phyloP scores from a whole-genome alignment of 1,139 yeast genomes.

The Insectozyma bohioensis region DNA sequence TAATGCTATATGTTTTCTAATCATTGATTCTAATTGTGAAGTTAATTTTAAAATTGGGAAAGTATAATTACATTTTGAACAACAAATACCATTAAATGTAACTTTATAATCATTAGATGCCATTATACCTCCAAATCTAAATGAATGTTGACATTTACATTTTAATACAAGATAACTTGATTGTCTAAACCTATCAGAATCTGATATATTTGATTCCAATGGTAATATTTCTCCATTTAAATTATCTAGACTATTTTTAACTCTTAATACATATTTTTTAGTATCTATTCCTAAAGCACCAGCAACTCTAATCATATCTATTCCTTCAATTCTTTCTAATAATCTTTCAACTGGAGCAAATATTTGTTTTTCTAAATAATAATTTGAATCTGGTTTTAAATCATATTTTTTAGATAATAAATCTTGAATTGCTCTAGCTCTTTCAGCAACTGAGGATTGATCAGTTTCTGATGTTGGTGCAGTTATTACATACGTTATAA shows the following conservation, averaged over 20 bases:
- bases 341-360: slow-evolving; percentile 90
- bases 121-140: slow-evolving; percentile 73
- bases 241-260: slow-evolving; percentile 30
- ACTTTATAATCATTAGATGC: slow-evolving; percentile 59
- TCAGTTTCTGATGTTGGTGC: slow-evolving; percentile 35
- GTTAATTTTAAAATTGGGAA: slow-evolving; percentile 58
- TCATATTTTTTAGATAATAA: slow-evolving; percentile 51
- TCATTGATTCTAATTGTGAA: slow-evolving; percentile 69
- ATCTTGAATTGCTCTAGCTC: slow-evolving; percentile 80
- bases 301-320: slow-evolving; percentile 79
- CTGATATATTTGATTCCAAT: slow-evolving; percentile 78
- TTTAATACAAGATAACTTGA: slow-evolving; percentile 53
- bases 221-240: slow-evolving; percentile 60
- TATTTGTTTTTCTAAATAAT: slow-evolving; percentile 84
- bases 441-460: slow-evolving; percentile 55
- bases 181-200: slow-evolving; percentile 76
- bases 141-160: slow-evolving; percentile 64
- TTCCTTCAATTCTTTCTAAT: slow-evolving; percentile 81
- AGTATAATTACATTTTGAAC: slow-evolving; percentile 56
- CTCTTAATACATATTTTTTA: slow-evolving; percentile 55
- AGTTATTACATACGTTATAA: slow-evolving; percentile 82
- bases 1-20: slow-evolving; percentile 66
- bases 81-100: slow-evolving; percentile 68
- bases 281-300: slow-evolving; percentile 76
- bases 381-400: slow-evolving; percentile 70